Evolutionary conservation across 495 filamentous ascomycete species (phyloP).

Genomic region (Jackrogersella minutella): DNA sequence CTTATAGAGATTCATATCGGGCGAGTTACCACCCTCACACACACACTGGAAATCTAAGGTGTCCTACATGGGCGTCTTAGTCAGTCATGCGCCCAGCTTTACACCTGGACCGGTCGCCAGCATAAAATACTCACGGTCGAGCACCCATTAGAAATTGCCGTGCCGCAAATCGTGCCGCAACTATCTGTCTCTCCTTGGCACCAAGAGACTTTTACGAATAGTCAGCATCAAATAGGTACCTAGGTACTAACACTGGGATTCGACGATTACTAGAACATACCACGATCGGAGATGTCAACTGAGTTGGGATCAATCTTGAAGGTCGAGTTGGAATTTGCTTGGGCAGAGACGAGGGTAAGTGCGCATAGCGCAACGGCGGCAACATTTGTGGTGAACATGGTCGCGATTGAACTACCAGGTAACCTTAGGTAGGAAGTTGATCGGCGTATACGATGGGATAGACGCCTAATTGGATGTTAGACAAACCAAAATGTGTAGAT

Average conservation of each 20-base stretch:
- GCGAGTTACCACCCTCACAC: constrained; percentile 44
- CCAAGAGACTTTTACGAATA: constrained; percentile 45
- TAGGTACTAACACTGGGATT: neutral
- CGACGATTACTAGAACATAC: constrained; percentile 28
- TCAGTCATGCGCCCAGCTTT: constrained; percentile 13
- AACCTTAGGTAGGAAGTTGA: constrained; percentile 4
- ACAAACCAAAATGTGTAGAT: constrained; percentile 12
- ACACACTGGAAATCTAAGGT: constrained; percentile 47
- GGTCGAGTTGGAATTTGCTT: constrained; percentile 45
- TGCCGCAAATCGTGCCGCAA: constrained; percentile 48
- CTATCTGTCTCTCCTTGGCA: constrained; percentile 45
- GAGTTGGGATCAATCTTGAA: constrained; percentile 44
- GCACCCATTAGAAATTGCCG: constrained; percentile 41
- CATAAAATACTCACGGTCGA: constrained; percentile 42
- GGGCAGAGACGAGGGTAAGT: constrained; percentile 45
- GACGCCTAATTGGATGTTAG: constrained; percentile 16
- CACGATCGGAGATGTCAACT: constrained; percentile 34
- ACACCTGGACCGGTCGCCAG: neutral
- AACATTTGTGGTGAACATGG: constrained; percentile 41
- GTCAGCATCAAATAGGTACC: constrained; percentile 12
- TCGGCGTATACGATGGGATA: constrained; percentile 7
- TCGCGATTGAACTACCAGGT: constrained; percentile 27
- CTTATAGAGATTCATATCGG: constrained; percentile 47
- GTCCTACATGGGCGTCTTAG: constrained; percentile 23
- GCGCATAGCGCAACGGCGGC: constrained; percentile 45